Base-by-base conservation (phyloP, 2,329 filamentous ascomycete species). In the Dactylellina sp. region DNA sequence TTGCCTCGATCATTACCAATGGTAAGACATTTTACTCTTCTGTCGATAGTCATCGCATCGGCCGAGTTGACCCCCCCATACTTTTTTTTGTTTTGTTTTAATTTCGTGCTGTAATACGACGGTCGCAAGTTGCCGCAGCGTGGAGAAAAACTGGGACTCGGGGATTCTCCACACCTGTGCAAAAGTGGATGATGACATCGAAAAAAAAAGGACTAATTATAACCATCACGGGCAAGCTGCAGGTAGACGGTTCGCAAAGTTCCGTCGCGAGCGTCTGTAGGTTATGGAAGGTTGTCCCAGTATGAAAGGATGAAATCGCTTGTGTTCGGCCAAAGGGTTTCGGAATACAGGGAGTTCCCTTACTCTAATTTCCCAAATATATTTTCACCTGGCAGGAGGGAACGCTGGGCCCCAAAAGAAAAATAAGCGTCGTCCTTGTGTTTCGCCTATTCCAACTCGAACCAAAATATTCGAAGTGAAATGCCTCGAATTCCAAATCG, bases 321-420 rank as follows among this genome's bases (percentile, higher is more conserved):
- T 50, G 53, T 46, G 46, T 52, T 65, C 59, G 60, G 60, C 59
- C 68, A 60, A 64, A 57, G 44, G 68, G 53, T 47, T 65, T 46
- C 35, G 44, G 25, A 71, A 63, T 59, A 72, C 68, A 72, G 53
- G 68, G 68, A 25, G 20, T 72, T 60, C 52, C 68, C 52, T 65
- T 61, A 64, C 53, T 39, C 24, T 25, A 72, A 72, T 72, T 72
- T 72, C 68, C 68, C 68, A 57, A 59, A 65, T 39, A 65, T 62
- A n/a, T 65, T 72, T 61, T 60, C 53, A 59, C 60, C 46, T 56
- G 56, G 44, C 62, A 65, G 59, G 68, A 72, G 68, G 55, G 50
- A 28, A 56, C 39, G 44, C 50, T 53, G 9, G 4, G 4, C 39
- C 44, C 14, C 40, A 44, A 32, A 25, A 52, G 44, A 46, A 44